Base-by-base conservation (phyloP, 2,329 filamentous ascomycete species). In the Endothia cerciana region DNA sequence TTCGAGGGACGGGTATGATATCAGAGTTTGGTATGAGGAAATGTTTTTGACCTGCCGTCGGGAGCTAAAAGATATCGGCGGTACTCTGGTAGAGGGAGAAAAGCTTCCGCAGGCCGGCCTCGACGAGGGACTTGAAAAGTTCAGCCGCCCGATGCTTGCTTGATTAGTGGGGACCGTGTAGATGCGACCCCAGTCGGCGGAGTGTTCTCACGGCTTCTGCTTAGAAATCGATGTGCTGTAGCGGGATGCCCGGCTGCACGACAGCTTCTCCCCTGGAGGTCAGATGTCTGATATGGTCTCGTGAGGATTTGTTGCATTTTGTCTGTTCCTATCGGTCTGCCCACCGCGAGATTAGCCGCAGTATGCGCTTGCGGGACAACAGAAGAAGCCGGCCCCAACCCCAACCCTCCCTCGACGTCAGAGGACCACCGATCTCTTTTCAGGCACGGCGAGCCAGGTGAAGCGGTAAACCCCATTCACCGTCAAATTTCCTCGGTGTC, bases 161-260 rank as follows among this genome's bases (percentile, higher is more conserved):
- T 15, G 17, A 55, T 55, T 55, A 55, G 51, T 55, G 36, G 57
- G 57, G n/a, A 40, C 36, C 33, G 25, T 58, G 4, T 25, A 22
- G 22, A 58, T 41, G 56, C 56, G 8, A 30, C 40, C 57, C 40
- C 19, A n/a, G 38, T 43, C 57, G 22, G 38, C 57, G 22, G 15
- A 40, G 22, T 19, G 22, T 59, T 59, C 25, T 59, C 38, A 43
- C 7, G 57, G 33, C 25, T 30, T 30, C 38, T 59, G 57, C 57
- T 59, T 59, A 59, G 57, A 59, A 59, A 59, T 59, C 57, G 38
- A 41, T 41, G 30, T 17, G 19, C 33, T 40, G 1, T 58, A 25
- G 13, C 38, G 30, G 55, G 15, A 22, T 19, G 11, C 33, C 15
- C 55, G 33, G 55, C 55, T 41, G 53, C 30, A 56, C 30, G 8